Base-by-base conservation (phyloP, 1,139 yeast genomes). In the Pichiaceae sp. region DNA sequence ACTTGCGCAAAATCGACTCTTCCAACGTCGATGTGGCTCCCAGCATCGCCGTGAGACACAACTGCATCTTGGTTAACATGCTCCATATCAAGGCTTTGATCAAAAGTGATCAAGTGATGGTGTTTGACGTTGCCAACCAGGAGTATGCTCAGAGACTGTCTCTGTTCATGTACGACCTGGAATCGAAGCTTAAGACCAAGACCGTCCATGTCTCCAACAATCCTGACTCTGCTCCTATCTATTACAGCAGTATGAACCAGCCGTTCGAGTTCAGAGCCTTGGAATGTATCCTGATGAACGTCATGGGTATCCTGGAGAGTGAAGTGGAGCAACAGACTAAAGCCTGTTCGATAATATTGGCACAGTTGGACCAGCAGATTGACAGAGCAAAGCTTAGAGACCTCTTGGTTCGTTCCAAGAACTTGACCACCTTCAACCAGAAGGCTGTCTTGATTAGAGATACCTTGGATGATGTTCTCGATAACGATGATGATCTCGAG, bases 101-200 rank as follows among this genome's bases (percentile, higher is more conserved):
- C 9, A 78, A 77, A 49, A 66, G 72, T 17, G 78, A 81, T 47
- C 62, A 63, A 42, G 84, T 82, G 5, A 70, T 79, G 60, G 68
- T 82, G 4, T 83, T 83, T 54, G 91, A 82, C 50, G 56, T 63
- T 0, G 35, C 56, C 11, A 80, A 50, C 56, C 64, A 54, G 42
- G 70, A 60, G 55, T 80, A 68, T 1, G 80, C 78, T n/a, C 64
- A 76, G 14, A 76, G 79, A 39, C 68, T 91, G 43, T 86, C 95
- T 11, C 68, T 87, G 20, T 84, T 93, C 57, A 83, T 91, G 76
- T 89, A 91, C 56, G 98, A 93, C 58, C 62, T 93, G 39, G 97
- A 89, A 51, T 78, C 86, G 49, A 86, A 86, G 56, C 66, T 93
- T 39, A 77, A 81, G 30, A 49, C 60, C 3, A 48, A 43, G 32